These are phyloP conservation scores for Cladobotryum mycophilum DNA, from an alignment of 2,329 filamentous ascomycete species.

Conservation along the genomic window DNA sequence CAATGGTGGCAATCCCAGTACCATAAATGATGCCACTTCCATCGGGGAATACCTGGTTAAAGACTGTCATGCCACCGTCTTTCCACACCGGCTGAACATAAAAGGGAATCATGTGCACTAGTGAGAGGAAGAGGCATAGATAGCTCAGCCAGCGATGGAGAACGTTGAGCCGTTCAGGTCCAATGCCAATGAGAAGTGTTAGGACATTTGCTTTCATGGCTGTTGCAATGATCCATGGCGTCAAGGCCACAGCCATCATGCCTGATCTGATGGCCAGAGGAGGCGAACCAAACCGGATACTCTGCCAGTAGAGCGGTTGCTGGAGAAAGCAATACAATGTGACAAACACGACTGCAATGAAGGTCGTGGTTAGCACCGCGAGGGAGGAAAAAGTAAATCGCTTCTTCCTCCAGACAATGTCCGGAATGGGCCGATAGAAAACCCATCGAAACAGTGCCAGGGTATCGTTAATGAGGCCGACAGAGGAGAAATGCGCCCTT, in stretches of 20 bases:
- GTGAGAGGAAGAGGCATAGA: slow-evolving; percentile 71
- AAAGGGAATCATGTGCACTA: slow-evolving; percentile 83
- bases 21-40: slow-evolving; percentile 70
- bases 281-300: slow-evolving; percentile 80
- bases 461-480: slow-evolving; percentile 67
- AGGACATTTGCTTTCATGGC: slow-evolving; percentile 89
- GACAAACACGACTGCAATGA: slow-evolving; percentile 64
- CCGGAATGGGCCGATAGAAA: slow-evolving; percentile 81
- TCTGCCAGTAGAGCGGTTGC: slow-evolving; percentile 83
- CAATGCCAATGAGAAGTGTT: slow-evolving; percentile 78
- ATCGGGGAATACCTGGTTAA: slow-evolving; percentile 60
- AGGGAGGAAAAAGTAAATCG: slow-evolving; percentile 76
- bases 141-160: slow-evolving; percentile 90
- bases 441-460: slow-evolving; percentile 81
- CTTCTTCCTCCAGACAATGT: slow-evolving; percentile 60
- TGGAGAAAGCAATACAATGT: slow-evolving; percentile 79
- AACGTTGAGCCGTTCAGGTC: slow-evolving; percentile 86
- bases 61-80: slow-evolving; percentile 65
- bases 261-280: slow-evolving; percentile 80
- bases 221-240: slow-evolving; percentile 86
- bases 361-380: slow-evolving; percentile 61
- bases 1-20: slow-evolving; percentile 74
- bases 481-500: slow-evolving; percentile 70
- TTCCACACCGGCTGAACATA: slow-evolving; percentile 86
- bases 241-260: slow-evolving; percentile 86